Conservation (phyloP, 345 rosid genomes). For the Lagerstroemia speciosa region DNA sequence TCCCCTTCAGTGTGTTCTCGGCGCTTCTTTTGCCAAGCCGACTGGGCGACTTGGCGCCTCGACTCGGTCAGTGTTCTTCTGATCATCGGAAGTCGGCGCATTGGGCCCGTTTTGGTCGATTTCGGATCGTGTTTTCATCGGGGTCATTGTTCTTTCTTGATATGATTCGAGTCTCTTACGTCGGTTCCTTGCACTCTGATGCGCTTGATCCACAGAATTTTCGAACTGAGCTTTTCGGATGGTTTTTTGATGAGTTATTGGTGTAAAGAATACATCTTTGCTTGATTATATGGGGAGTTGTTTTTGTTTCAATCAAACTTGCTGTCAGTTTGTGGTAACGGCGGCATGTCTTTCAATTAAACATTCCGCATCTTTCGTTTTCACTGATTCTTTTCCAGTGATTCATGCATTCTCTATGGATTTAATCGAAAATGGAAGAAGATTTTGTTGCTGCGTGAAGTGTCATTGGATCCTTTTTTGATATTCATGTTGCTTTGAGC, state of each 20-base stretch:
- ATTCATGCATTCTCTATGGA: neutral
- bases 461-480: neutral
- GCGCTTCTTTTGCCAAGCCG: neutral
- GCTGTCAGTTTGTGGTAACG: neutral
- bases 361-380: neutral
- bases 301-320: neutral
- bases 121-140: neutral
- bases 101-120: neutral
- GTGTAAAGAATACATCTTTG: neutral
- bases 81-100: neutral
- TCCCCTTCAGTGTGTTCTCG: neutral
- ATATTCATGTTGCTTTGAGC: neutral
- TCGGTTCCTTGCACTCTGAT: neutral
- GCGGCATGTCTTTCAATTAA: neutral
- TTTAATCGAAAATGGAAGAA: neutral
- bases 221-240: neutral
- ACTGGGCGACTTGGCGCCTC: neutral
- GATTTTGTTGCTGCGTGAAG: neutral
- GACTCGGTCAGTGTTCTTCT: constrained; percentile 8
- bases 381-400: neutral
- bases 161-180: neutral
- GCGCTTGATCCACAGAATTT: neutral
- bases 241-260: neutral
- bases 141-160: neutral
- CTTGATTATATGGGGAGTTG: neutral